Evolutionary conservation across 306 rosid genomes (phyloP), one percentile per base, ranked within the genome.

Genomic region (Delonix regia): DNA sequence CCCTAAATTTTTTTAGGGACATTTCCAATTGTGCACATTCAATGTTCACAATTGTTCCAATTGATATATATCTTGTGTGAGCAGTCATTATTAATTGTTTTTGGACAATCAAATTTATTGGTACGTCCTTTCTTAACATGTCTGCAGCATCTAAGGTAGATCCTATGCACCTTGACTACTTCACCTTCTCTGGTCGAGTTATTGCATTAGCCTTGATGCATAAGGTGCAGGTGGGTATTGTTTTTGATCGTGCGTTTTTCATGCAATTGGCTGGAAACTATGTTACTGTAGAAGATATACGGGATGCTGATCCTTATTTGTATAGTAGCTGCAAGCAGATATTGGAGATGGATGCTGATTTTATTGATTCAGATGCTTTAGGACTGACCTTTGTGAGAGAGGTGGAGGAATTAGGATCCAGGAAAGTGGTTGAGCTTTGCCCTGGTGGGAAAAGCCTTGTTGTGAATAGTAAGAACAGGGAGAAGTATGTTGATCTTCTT

Each of bases 191-290:
- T 80, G 97, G 99, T 66, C 92, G 98, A 55, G 89, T 95, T 56
- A 91, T 95, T 76, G 99, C 97, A 34, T 84, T 92, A 71, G 97
- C 99, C 77, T 83, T 95, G 86, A 95, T 95, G 99, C 93, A 95
- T 85, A 87, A 79, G 83, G 96, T 95, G 74, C 99, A 95, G 81
- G 95, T 95, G 14, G 98, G 99, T 66, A 74, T 95, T 78, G 97
- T 91, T 81, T 86, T 95, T 80, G 99, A 95, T 81, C 94, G 89
- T 45, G 86, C 85, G 39, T 95, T 95, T 87, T 95, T 92, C 91
- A 75, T 72, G 85, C 99, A 92, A 87, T 84, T 95, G 87, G 97
- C 97, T 73, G 96, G 96, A 76, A 86, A 70, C 15, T 18, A n/a
- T 34, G 78, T 94, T 66, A 70, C 89, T 64, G 65, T 91, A 73